Conservation (phyloP, 2,329 filamentous ascomycete genomes). For the Cercospora zeae-maydis region DNA sequence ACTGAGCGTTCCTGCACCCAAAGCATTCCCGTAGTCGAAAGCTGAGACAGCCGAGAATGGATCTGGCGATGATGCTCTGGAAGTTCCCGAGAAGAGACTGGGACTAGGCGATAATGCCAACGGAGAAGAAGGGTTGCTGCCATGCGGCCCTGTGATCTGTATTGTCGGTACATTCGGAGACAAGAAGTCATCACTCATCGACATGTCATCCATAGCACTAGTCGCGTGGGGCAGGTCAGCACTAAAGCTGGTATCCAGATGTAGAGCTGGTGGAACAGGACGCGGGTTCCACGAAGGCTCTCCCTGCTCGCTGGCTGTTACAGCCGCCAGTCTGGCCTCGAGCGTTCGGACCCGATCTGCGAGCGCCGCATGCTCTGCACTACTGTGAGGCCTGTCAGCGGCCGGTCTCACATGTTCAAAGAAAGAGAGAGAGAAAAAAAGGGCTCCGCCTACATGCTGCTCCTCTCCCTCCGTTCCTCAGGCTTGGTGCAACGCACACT, state of each 20-base stretch:
- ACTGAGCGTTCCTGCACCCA: slow-evolving; percentile 8
- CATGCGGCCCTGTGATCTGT: slow-evolving; percentile 20
- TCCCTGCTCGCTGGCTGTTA: slow-evolving; percentile 6
- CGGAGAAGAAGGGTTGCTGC: slow-evolving; percentile 15
- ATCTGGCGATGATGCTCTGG: slow-evolving; percentile 19
- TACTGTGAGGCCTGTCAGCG: not conserved
- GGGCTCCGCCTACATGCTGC: slow-evolving; percentile 12
- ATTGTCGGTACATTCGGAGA: slow-evolving; percentile 16
- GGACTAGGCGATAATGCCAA: slow-evolving; percentile 14
- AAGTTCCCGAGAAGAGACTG: slow-evolving; percentile 19
- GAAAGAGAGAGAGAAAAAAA: not conserved
- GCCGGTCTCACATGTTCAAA: not conserved
- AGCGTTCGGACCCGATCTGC: slow-evolving; percentile 20
- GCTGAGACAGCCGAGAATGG: slow-evolving; percentile 14
- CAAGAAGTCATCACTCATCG: slow-evolving; percentile 11
- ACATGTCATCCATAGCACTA: slow-evolving; percentile 6
- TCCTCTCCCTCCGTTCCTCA: slow-evolving; percentile 17
- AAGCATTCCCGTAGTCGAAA: slow-evolving; percentile 7
- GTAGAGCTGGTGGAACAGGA: slow-evolving; percentile 13
- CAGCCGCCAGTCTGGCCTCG: slow-evolving; percentile 18
- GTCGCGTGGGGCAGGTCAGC: not conserved
- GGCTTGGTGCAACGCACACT: slow-evolving; percentile 17
- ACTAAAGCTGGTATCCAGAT: slow-evolving; percentile 20
- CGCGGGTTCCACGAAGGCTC: not conserved
- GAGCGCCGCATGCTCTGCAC: slow-evolving; percentile 17